phyloP scores from a whole-genome alignment of 306 rosid genomes.

The Vigna mungo region DNA sequence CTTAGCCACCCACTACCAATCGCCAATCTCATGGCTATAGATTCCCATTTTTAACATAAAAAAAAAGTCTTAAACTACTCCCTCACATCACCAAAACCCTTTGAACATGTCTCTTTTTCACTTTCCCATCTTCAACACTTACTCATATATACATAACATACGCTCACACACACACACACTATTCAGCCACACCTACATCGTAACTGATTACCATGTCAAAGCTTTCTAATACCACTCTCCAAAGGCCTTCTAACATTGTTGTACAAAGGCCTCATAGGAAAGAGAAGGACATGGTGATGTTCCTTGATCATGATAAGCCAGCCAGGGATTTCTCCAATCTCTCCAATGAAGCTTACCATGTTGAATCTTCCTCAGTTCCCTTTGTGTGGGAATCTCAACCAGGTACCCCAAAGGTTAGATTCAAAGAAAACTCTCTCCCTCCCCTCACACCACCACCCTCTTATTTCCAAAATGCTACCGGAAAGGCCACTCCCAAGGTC shows the following conservation, averaged over 20 bases:
- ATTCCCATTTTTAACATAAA: conserved; percentile 35
- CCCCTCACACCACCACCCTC: conserved; percentile 63
- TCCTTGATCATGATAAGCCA: conserved; percentile 20
- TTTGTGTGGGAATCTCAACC: conserved; percentile 63
- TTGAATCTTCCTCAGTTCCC: conserved; percentile 47
- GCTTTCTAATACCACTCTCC: not conserved
- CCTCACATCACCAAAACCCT: conserved; percentile 52
- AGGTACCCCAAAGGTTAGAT: conserved; percentile 57
- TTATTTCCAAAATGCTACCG: conserved; percentile 46
- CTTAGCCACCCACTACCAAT: conserved; percentile 46
- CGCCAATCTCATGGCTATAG: conserved; percentile 40
- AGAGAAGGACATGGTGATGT: conserved; percentile 28
- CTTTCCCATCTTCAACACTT: conserved; percentile 25
- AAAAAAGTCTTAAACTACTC: conserved; percentile 48
- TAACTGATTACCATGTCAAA: conserved; percentile 31
- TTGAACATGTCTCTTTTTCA: conserved; percentile 46
- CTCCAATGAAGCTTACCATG: conserved; percentile 55
- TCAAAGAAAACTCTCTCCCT: conserved; percentile 43
- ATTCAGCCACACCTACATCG: not conserved
- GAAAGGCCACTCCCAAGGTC: conserved; percentile 25
- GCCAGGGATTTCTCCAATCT: conserved; percentile 43
- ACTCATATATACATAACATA: conserved; percentile 9
- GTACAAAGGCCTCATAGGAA: conserved; percentile 19
- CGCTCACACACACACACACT: not conserved
- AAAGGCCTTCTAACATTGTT: conserved; percentile 1